Conservation (phyloP, 2,329 filamentous ascomycete genomes). For the Sarocladium brachiariae region DNA sequence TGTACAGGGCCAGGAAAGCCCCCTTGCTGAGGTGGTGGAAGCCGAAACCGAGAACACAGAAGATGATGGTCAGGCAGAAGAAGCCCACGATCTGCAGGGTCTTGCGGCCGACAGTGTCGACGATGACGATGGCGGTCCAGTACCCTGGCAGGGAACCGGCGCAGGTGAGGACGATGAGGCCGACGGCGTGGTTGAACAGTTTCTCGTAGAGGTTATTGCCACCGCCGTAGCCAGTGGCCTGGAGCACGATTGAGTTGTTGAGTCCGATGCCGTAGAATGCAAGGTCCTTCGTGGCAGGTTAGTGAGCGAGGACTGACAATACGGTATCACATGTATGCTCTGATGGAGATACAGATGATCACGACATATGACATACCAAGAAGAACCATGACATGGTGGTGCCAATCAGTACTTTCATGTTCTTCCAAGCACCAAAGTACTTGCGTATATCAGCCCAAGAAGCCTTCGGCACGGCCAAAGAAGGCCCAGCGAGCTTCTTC, state of each 20-base stretch:
- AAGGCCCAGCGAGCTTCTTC: conserved; percentile 41
- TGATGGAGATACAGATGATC: neutral
- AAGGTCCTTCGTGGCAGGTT: conserved; percentile 41
- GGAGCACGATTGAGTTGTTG: conserved; percentile 67
- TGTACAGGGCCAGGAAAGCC: conserved; percentile 53
- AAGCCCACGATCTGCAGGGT: conserved; percentile 64
- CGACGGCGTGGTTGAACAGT: conserved; percentile 66
- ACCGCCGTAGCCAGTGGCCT: conserved; percentile 63
- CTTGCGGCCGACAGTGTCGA: conserved; percentile 72
- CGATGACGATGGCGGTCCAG: conserved; percentile 66
- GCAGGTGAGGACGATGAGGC: conserved; percentile 70
- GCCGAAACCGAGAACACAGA: conserved; percentile 55
- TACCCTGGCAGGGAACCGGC: conserved; percentile 76
- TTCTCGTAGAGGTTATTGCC: conserved; percentile 59
- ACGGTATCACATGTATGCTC: no score
- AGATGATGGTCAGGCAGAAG: conserved; percentile 52
- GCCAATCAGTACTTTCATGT: conserved; percentile 64
- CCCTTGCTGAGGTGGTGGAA: conserved; percentile 41
- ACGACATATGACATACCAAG: conserved; percentile 35
- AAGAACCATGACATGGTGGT: conserved; percentile 81
- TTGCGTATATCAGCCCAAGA: conserved; percentile 60
- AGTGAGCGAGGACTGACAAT: no score
- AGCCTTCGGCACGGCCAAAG: conserved; percentile 58
- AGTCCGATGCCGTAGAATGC: conserved; percentile 65
- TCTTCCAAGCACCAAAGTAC: conserved; percentile 64